phyloP scores from a whole-genome alignment of 371 early-diverging fungal genomes.

The Mucor saturninus region DNA sequence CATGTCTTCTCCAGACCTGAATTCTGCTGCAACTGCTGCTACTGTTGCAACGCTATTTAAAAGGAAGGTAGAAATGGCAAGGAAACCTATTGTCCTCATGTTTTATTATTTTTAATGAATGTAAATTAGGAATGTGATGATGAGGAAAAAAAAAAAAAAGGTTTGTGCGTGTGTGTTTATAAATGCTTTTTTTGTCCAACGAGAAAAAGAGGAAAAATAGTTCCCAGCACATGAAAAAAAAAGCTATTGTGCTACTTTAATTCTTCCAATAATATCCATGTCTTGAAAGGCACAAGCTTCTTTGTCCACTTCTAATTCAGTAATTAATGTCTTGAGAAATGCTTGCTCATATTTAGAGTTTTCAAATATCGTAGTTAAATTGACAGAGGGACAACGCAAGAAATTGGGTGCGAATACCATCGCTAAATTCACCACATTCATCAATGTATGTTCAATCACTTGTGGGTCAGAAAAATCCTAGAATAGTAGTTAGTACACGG shows the following conservation, averaged over 20 bases:
- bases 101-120: neutral
- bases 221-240: conserved; percentile 8
- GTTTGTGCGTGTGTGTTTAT: conserved; percentile 1
- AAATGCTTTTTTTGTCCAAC: conserved; percentile 18
- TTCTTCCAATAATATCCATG: conserved; percentile 17
- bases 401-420: conserved; percentile 97
- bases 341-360: conserved; percentile 74
- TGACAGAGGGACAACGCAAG: conserved; percentile 84
- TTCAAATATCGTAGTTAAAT: conserved; percentile 77
- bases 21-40: neutral
- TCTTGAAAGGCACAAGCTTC: conserved; percentile 30
- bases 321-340: conserved; percentile 45
- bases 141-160: conserved; percentile 6
- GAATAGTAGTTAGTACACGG: neutral
- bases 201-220: conserved; percentile 17
- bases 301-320: conserved; percentile 28
- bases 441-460: conserved; percentile 77
- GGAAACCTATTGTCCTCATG: neutral
- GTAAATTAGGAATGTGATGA: conserved; percentile 1
- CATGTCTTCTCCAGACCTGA: neutral
- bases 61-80: conserved; percentile 11
- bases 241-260: conserved; percentile 11
- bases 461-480: conserved; percentile 74
- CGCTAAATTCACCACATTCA: conserved; percentile 89
- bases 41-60: neutral